Conservation (phyloP, 2,329 filamentous ascomycete genomes). For the Aspergillus ochraceoroseus region DNA sequence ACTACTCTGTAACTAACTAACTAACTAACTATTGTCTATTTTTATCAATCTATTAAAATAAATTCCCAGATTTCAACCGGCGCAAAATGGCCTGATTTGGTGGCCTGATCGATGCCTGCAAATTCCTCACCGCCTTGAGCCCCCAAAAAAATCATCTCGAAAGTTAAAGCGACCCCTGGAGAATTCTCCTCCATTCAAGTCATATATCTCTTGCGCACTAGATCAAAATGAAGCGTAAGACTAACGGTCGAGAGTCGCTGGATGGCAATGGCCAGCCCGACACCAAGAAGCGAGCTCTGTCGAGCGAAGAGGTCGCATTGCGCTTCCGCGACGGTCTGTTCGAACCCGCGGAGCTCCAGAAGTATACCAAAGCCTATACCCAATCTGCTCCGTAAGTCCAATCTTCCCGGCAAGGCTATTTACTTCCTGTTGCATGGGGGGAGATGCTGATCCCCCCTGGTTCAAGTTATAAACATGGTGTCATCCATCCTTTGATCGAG, state of each 20-base stretch:
- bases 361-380: conserved; percentile 43
- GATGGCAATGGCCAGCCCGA: conserved; percentile 32
- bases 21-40: no score
- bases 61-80: no score
- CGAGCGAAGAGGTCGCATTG: conserved; percentile 36
- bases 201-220: not conserved
- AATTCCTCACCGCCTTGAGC: conserved; percentile 19
- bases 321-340: conserved; percentile 46
- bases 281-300: conserved; percentile 40
- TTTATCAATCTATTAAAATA: no score
- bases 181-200: not conserved
- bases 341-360: conserved; percentile 37
- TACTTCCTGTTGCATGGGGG: not conserved
- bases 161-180: not conserved
- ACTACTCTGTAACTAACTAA: no score
- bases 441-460: conserved; percentile 9
- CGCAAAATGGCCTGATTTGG: conserved; percentile 22
- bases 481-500: conserved; percentile 76
- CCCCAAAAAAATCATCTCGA: conserved; percentile 10
- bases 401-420: not conserved
- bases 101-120: conserved; percentile 19
- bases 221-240: conserved; percentile 45
- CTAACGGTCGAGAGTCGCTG: conserved; percentile 28
- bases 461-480: conserved; percentile 77
- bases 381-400: conserved; percentile 41